Evolutionary conservation across 2,329 filamentous ascomycete species (phyloP).

Genomic region (Beauveria pseudobassiana): DNA sequence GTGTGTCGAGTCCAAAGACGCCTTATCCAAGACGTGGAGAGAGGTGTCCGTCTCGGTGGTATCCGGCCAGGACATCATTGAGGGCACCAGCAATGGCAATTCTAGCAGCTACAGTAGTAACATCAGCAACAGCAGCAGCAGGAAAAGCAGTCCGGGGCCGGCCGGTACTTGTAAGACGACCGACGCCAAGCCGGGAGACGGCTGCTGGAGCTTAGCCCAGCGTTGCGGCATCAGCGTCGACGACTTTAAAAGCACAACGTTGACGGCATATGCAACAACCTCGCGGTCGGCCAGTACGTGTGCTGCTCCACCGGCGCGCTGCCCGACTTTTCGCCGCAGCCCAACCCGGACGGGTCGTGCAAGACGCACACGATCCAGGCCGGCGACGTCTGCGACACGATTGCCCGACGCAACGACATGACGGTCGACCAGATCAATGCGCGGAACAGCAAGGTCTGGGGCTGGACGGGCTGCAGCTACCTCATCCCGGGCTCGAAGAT

Average conservation of each 20-base stretch:
- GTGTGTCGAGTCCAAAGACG: neutral
- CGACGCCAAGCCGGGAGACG: neutral
- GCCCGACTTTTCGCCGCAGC: neutral
- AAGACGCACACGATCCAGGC: neutral
- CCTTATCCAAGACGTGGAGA: neutral
- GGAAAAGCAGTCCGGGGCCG: neutral
- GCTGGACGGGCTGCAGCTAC: constrained; percentile 18
- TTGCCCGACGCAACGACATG: neutral
- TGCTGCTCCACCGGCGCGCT: constrained; percentile 1
- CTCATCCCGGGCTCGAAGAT: constrained; percentile 13
- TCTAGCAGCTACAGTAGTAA: neutral
- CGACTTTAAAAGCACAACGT: neutral
- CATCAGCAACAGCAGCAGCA: neutral
- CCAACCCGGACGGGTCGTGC: constrained; percentile 2
- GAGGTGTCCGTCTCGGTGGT: neutral
- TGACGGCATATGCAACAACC: neutral
- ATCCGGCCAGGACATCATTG: neutral
- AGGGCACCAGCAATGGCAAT: neutral
- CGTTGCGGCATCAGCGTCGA: neutral
- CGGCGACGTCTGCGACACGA: neutral
- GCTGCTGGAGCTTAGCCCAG: neutral
- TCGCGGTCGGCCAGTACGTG: neutral
- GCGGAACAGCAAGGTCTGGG: constrained; percentile 16
- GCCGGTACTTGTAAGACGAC: neutral
- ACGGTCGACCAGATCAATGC: neutral